Evolutionary conservation across 495 filamentous ascomycete genomes (phyloP).

Genomic region (Penicillium bialowiezense): DNA sequence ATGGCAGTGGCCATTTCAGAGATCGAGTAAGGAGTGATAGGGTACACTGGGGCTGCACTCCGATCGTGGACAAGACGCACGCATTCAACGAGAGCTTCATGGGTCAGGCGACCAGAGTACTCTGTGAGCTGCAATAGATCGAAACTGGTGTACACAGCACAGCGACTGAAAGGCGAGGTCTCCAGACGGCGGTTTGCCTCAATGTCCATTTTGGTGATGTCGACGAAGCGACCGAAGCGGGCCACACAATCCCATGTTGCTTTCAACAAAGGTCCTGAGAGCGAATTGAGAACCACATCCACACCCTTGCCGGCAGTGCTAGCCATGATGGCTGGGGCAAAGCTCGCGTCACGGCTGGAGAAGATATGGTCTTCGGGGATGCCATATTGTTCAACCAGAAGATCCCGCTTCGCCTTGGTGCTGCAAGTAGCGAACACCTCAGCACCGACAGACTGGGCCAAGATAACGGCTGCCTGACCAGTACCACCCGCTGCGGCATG

Average conservation of each 20-base stretch:
- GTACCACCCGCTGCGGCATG: conserved; percentile 54
- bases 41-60: no score
- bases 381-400: conserved; percentile 24
- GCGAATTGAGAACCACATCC: conserved; percentile 45
- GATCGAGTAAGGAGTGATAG: no score
- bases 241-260: conserved; percentile 48
- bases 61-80: no score
- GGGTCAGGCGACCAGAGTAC: no score
- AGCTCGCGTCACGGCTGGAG: conserved; percentile 21
- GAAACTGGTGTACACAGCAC: neutral
- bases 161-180: conserved; percentile 15
- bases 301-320: conserved; percentile 44
- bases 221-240: conserved; percentile 48
- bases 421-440: conserved; percentile 56
- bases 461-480: conserved; percentile 56
- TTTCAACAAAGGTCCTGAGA: conserved; percentile 39
- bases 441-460: conserved; percentile 51
- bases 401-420: conserved; percentile 29
- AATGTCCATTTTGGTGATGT: conserved; percentile 28
- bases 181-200: conserved; percentile 12
- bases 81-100: no score
- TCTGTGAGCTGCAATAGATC: no score
- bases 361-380: conserved; percentile 40
- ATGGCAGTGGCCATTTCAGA: conserved; percentile 28
- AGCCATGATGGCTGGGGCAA: conserved; percentile 15